phyloP scores from a whole-genome alignment of 768 basidiomycete species.

The Termitomyces sp. region DNA sequence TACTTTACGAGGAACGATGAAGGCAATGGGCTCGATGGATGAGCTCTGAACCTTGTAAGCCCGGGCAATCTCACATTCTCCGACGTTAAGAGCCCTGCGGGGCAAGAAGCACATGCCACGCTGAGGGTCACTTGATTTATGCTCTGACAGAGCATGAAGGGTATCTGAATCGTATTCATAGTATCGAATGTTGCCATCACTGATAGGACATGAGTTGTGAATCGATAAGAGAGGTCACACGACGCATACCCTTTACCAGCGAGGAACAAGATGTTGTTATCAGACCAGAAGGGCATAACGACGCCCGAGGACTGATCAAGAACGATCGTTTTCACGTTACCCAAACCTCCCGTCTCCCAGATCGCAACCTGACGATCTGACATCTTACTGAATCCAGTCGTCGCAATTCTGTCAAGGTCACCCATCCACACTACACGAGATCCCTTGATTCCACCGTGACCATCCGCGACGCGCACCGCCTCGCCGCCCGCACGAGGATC shows the following conservation, averaged over 20 bases:
- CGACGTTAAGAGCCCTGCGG: conserved; percentile 80
- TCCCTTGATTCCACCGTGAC: conserved; percentile 92
- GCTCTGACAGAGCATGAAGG: conserved; percentile 70
- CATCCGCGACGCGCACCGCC: conserved; percentile 79
- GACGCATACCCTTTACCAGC: conserved; percentile 81
- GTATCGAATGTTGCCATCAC: conserved; percentile 97
- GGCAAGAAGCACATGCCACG: conserved; percentile 98
- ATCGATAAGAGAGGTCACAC: conserved; percentile 11
- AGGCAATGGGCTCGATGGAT: conserved; percentile 85
- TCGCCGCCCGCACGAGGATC: conserved; percentile 82
- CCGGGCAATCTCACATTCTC: conserved; percentile 92
- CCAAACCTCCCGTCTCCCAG: conserved; percentile 82
- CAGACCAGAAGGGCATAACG: conserved; percentile 96
- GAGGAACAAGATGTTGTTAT: conserved; percentile 87
- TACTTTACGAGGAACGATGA: conserved; percentile 93
- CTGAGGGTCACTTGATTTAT: conserved; percentile 89
- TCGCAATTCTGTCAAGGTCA: conserved; percentile 80
- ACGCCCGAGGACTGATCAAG: conserved; percentile 93
- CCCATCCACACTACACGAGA: conserved; percentile 90
- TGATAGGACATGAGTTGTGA: conserved; percentile 20
- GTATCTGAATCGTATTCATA: conserved; percentile 91
- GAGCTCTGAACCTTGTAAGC: conserved; percentile 81
- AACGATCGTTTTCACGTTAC: conserved; percentile 68
- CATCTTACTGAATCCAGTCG: conserved; percentile 97
- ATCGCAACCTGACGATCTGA: conserved; percentile 86